These are phyloP conservation scores for Flaveria brownii DNA, from an alignment of 129 eudicot species.

Conservation along the genomic window DNA sequence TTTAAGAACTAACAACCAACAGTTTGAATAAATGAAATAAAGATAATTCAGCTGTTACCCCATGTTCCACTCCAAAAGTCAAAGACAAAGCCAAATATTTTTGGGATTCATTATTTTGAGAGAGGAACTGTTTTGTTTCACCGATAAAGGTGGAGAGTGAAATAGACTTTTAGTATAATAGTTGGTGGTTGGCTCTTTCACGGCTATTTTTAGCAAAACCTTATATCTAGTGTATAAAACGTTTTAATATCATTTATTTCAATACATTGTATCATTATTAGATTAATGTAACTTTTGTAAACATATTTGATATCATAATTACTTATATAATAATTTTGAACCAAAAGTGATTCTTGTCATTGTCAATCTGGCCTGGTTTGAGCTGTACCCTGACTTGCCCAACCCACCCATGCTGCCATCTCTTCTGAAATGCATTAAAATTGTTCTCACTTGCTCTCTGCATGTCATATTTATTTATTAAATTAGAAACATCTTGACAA, in stretches of 20 bases:
- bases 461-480: slow-evolving; percentile 8
- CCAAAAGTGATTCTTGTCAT: neutral
- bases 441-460: slow-evolving; percentile 11
- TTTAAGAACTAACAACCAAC: neutral
- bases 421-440: slow-evolving; percentile 16
- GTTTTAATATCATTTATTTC: neutral
- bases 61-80: neutral
- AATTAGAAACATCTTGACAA: neutral
- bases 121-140: neutral
- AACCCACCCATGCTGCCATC: neutral
- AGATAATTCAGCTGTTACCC: neutral
- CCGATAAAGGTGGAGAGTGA: neutral
- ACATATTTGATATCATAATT: neutral
- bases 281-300: neutral
- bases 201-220: neutral
- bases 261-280: neutral
- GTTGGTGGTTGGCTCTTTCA: neutral
- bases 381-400: neutral
- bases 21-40: neutral
- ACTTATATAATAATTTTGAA: neutral
- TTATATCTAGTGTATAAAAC: neutral
- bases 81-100: neutral
- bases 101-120: neutral
- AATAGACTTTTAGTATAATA: neutral
- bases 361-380: neutral